These are phyloP conservation scores for Penstemon eatonii DNA, from an alignment of 257 asterid species.

Conservation along the genomic window DNA sequence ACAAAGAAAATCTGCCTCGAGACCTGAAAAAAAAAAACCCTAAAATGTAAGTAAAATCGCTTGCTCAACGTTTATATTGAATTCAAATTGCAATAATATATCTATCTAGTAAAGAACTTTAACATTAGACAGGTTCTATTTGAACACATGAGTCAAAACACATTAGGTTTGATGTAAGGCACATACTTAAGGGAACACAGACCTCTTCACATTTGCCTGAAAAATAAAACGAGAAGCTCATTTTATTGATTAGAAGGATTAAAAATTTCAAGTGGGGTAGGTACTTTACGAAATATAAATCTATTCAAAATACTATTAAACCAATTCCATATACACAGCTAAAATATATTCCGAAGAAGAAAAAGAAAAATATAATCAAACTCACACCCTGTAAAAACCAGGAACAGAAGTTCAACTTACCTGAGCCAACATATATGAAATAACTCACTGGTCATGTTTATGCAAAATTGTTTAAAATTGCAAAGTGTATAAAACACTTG, in stretches of 20 bases:
- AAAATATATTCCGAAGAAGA: no score
- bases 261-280: constrained; percentile 1
- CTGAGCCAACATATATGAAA: constrained; percentile 94
- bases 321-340: no score
- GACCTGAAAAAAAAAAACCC: constrained; percentile 26
- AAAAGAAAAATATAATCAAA: no score
- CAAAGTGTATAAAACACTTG: no score
- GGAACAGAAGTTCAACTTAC: constrained; percentile 34
- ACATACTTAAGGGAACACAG: constrained; percentile 71
- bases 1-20: constrained; percentile 82
- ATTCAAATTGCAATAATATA: background rate
- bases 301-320: no score
- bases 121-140: background rate
- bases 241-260: background rate
- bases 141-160: background rate
- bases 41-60: background rate
- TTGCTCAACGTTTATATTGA: background rate
- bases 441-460: no score
- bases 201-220: constrained; percentile 79
- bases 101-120: background rate
- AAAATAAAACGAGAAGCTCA: constrained; percentile 21
- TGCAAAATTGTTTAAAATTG: no score
- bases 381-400: no score
- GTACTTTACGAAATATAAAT: background rate
- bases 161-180: constrained; percentile 13